phyloP scores from a whole-genome alignment of 768 basidiomycete genomes.

The Galerina sulciceps region DNA sequence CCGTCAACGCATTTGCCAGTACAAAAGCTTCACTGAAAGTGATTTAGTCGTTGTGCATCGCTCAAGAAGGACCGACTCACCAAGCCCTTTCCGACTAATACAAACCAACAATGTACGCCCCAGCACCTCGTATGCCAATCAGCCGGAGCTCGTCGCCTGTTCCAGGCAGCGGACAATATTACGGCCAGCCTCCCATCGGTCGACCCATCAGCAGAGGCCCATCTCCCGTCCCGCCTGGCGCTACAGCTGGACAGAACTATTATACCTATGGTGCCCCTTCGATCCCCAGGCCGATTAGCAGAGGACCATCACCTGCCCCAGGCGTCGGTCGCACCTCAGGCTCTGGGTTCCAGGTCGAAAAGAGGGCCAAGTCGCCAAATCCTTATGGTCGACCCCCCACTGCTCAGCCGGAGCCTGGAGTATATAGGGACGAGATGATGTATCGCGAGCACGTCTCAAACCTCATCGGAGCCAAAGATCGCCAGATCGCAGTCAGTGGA shows the following conservation, averaged over 20 bases:
- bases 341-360: slow-evolving; percentile 72
- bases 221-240: slow-evolving; percentile 17
- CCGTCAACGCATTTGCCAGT: not conserved
- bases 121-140: slow-evolving; percentile 9
- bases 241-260: slow-evolving; percentile 1
- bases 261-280: slow-evolving; percentile 8
- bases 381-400: slow-evolving; percentile 36
- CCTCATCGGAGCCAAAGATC: slow-evolving; percentile 61
- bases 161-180: slow-evolving; percentile 4
- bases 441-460: slow-evolving; percentile 59
- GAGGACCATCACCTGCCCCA: slow-evolving; percentile 30
- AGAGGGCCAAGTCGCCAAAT: slow-evolving; percentile 39
- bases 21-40: not conserved
- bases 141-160: slow-evolving; percentile 11
- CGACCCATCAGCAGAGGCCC: slow-evolving; percentile 16
- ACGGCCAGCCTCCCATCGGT: slow-evolving; percentile 20
- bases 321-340: slow-evolving; percentile 11
- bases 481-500: slow-evolving; percentile 68
- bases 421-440: slow-evolving; percentile 53
- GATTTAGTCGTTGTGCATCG: not conserved
- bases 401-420: slow-evolving; percentile 30
- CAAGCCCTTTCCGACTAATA: not conserved
- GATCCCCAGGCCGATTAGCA: slow-evolving; percentile 23
- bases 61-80: not conserved
- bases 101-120: slow-evolving; percentile 8